Evolutionary conservation across 2,329 filamentous ascomycete genomes (phyloP).

Genomic region (Grosmannia serpens): DNA sequence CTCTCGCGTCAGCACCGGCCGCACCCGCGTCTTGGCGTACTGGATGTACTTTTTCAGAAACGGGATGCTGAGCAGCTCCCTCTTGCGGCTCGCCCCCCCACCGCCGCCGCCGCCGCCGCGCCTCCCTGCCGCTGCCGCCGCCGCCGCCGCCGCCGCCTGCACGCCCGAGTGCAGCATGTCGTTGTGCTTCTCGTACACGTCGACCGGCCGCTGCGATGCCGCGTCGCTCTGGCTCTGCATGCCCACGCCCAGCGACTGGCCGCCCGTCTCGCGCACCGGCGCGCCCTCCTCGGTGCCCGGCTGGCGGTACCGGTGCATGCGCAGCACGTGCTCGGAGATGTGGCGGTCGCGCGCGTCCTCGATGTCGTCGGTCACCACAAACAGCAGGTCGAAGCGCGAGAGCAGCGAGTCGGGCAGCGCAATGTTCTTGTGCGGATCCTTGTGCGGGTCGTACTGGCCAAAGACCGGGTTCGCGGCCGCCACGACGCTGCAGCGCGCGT

Average conservation of each 20-base stretch:
- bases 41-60: slow-evolving; percentile 99
- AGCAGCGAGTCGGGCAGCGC: slow-evolving; percentile 90
- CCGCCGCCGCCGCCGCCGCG: slow-evolving; percentile 65
- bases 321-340: slow-evolving; percentile 90
- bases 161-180: slow-evolving; percentile 92
- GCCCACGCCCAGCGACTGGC: slow-evolving; percentile 79
- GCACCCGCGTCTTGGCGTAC: slow-evolving; percentile 86
- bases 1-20: slow-evolving; percentile 80
- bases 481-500: slow-evolving; percentile 91
- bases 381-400: slow-evolving; percentile 96
- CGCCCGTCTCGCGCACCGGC: slow-evolving; percentile 77
- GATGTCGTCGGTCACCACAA: slow-evolving; percentile 96
- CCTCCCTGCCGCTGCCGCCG: too few species aligned
- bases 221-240: slow-evolving; percentile 63
- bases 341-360: slow-evolving; percentile 85
- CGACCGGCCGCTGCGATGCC: slow-evolving; percentile 54
- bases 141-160: slow-evolving; percentile 42
- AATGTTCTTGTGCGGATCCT: slow-evolving; percentile 97
- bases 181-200: slow-evolving; percentile 94
- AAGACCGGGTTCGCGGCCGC: slow-evolving; percentile 97
- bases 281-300: slow-evolving; percentile 89
- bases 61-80: slow-evolving; percentile 85
- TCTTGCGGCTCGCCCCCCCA: slow-evolving; percentile 50
- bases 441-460: slow-evolving; percentile 96
- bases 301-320: slow-evolving; percentile 93